Evolutionary conservation across 345 rosid species (phyloP).

Genomic region (Eutrema heterophyllum): DNA sequence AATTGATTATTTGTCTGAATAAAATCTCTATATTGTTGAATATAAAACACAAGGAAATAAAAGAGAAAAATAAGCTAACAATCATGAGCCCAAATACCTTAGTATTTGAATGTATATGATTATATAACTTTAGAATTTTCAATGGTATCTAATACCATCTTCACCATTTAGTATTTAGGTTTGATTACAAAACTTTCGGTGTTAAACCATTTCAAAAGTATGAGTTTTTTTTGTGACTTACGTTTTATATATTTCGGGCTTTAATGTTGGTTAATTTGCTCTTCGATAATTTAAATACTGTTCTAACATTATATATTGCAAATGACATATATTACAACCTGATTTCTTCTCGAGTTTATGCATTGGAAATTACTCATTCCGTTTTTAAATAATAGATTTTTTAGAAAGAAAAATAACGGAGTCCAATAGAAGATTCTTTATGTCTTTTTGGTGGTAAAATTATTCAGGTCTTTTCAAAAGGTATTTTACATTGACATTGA

Average conservation of each 20-base stretch:
- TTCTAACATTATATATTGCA: not conserved
- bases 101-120: not conserved
- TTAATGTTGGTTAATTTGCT: not conserved
- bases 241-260: not conserved
- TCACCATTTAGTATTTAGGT: not conserved
- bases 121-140: not conserved
- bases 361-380: not conserved
- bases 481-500: slow-evolving; percentile 17
- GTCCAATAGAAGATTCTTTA: not conserved
- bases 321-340: not conserved
- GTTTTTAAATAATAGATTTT: too few relatives aligned
- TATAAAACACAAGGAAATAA: not conserved
- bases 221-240: not conserved
- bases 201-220: not conserved
- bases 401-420: not conserved
- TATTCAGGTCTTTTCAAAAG: slow-evolving; percentile 12
- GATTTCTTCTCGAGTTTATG: not conserved
- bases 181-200: not conserved
- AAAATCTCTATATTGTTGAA: not conserved
- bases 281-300: not conserved
- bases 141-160: not conserved
- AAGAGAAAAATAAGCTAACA: not conserved
- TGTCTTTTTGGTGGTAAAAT: not conserved
- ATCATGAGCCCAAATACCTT: not conserved
- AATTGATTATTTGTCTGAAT: slow-evolving; percentile 2